A percentile compares a stretch with the other conserved stretches of the same genome.
phyloP scores from a whole-genome alignment of 306 rosid species.

The Crataegus laevigata region DNA sequence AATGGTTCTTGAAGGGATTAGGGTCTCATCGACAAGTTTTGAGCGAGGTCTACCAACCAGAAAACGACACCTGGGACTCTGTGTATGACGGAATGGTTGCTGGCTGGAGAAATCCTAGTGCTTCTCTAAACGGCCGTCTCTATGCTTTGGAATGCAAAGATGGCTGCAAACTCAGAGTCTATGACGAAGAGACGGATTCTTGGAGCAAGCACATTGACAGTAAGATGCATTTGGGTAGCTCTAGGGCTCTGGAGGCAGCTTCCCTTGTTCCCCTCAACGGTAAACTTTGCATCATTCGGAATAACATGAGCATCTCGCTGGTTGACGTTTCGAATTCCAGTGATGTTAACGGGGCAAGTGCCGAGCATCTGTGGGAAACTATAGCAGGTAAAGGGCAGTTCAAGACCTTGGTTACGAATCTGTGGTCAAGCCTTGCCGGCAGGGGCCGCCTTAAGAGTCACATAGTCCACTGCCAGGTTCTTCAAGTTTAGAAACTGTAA shows the following conservation, averaged over 20 bases:
- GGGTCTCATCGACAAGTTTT: constrained; percentile 76
- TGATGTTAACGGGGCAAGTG: constrained; percentile 36
- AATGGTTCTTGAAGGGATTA: constrained; percentile 80
- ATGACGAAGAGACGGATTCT: constrained; percentile 51
- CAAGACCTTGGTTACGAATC: constrained; percentile 68
- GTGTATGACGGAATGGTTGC: constrained; percentile 72
- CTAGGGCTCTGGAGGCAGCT: constrained; percentile 68
- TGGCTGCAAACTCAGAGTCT: constrained; percentile 67
- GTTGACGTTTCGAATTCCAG: constrained; percentile 57
- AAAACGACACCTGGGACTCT: constrained; percentile 59
- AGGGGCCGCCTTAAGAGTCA: constrained; percentile 77
- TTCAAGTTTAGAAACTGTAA: constrained; percentile 53
- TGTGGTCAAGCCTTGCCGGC: constrained; percentile 78
- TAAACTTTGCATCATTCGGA: constrained; percentile 65
- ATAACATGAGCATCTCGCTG: constrained; percentile 72
- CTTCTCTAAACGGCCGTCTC: constrained; percentile 62
- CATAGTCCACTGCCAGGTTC: constrained; percentile 87
- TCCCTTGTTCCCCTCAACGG: constrained; percentile 68
- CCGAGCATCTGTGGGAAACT: constrained; percentile 74
- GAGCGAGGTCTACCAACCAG: constrained; percentile 76
- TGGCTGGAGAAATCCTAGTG: constrained; percentile 80
- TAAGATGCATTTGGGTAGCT: constrained; percentile 62
- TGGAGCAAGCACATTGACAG: constrained; percentile 71
- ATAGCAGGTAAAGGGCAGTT: constrained; percentile 73
- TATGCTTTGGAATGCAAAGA: constrained; percentile 82